Evolutionary conservation across 768 basidiomycete genomes (phyloP).

Genomic region (Amanita rubescens): DNA sequence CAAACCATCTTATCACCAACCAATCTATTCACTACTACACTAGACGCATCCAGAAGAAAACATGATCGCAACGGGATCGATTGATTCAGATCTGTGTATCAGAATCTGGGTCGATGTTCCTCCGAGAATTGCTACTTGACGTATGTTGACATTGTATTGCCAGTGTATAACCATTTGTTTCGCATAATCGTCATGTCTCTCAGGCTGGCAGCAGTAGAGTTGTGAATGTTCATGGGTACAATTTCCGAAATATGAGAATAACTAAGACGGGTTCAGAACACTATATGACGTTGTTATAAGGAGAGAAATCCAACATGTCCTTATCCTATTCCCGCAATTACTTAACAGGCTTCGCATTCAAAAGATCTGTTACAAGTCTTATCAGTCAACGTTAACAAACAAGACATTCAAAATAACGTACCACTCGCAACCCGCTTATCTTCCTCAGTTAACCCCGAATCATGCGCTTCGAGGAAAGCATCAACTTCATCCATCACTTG

Average conservation of each 20-base stretch:
- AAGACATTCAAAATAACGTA: constrained; percentile 23
- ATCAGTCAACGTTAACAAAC: not conserved
- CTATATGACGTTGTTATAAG: too few relatives aligned
- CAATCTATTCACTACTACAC: constrained; percentile 4
- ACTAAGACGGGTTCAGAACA: too few relatives aligned
- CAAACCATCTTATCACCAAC: constrained; percentile 6
- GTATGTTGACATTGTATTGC: not conserved
- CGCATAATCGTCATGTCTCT: too few relatives aligned
- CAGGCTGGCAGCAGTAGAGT: too few relatives aligned
- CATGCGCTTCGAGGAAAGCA: constrained; percentile 92
- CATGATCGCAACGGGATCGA: constrained; percentile 82
- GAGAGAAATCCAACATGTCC: too few relatives aligned
- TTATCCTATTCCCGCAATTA: constrained; percentile 14
- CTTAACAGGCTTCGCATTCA: constrained; percentile 54
- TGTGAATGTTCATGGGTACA: too few relatives aligned
- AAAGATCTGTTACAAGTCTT: constrained; percentile 35
- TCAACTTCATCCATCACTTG: constrained; percentile 89
- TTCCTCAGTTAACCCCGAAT: constrained; percentile 73
- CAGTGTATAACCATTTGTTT: too few relatives aligned
- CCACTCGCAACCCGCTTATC: constrained; percentile 76
- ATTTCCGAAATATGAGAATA: too few relatives aligned
- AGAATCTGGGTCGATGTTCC: constrained; percentile 68
- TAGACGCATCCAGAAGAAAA: constrained; percentile 84
- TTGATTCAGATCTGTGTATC: constrained; percentile 77
- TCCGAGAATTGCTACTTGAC: not conserved